These are phyloP conservation scores for Amniculicola lignicola DNA, from an alignment of 495 filamentous ascomycete species.

Conservation along the genomic window DNA sequence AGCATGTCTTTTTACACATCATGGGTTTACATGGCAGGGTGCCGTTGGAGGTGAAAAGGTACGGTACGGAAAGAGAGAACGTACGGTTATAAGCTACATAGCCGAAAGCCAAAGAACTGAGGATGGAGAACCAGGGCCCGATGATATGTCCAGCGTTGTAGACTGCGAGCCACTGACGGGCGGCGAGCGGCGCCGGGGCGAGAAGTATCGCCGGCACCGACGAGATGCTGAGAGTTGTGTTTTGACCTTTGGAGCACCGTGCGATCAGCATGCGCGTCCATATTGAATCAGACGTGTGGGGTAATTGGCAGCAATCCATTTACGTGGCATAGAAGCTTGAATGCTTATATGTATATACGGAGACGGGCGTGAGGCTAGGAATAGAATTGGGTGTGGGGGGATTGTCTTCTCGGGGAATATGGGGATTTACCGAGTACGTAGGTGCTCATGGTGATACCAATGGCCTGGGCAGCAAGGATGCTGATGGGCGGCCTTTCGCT, in stretches of 20 bases:
- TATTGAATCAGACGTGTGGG: too few species aligned
- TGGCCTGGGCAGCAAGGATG: slow-evolving; percentile 47
- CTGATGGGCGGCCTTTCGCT: slow-evolving; percentile 16
- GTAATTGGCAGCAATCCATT: too few species aligned
- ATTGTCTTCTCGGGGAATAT: too few species aligned
- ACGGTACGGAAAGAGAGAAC: neutral
- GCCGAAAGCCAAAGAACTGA: slow-evolving; percentile 41
- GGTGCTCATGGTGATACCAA: slow-evolving; percentile 49
- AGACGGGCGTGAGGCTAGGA: too few species aligned
- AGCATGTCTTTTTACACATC: too few species aligned
- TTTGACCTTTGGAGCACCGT: too few species aligned
- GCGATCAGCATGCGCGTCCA: too few species aligned
- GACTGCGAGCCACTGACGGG: slow-evolving; percentile 48
- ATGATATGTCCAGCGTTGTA: slow-evolving; percentile 40
- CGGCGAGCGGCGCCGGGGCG: slow-evolving; percentile 52
- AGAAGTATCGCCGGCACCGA: slow-evolving; percentile 52
- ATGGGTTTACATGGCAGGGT: too few species aligned
- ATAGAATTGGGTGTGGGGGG: too few species aligned
- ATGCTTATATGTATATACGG: too few species aligned
- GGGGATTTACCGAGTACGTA: slow-evolving; percentile 38
- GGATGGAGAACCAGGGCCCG: slow-evolving; percentile 38
- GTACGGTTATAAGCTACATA: slow-evolving; percentile 49
- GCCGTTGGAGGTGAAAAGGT: neutral
- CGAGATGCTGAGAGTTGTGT: slow-evolving; percentile 43
- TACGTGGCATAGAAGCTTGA: too few species aligned